Percentiles rank a stretch among this genome's conserved stretches.
Evolutionary conservation across 2,329 filamentous ascomycete genomes (phyloP).

Genomic region (Xylaria sp.): DNA sequence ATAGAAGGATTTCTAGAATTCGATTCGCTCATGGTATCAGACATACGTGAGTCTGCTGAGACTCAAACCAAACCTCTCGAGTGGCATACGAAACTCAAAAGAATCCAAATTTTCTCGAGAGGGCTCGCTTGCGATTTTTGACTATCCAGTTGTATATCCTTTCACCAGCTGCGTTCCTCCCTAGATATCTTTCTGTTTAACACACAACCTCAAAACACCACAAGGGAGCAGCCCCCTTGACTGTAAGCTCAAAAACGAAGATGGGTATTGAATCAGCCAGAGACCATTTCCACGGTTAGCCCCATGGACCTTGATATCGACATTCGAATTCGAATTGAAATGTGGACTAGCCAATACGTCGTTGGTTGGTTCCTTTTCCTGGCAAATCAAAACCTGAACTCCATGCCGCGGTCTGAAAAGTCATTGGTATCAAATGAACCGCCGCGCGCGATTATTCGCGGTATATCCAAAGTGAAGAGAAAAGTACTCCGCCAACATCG

Average conservation of each 20-base stretch:
- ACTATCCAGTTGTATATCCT: slow-evolving; percentile 18
- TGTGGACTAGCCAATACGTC: slow-evolving; percentile 9
- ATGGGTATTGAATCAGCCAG: slow-evolving; percentile 38
- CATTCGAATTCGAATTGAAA: slow-evolving; percentile 8
- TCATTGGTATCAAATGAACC: slow-evolving; percentile 48
- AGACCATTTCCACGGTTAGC: slow-evolving; percentile 19
- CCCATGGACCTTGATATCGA: slow-evolving; percentile 15
- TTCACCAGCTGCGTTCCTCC: slow-evolving; percentile 15
- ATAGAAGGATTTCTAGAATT: slow-evolving; percentile 14
- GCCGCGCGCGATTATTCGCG: slow-evolving; percentile 42
- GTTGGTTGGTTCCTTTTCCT: slow-evolving; percentile 20
- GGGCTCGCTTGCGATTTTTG: background rate
- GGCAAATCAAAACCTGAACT: slow-evolving; percentile 37
- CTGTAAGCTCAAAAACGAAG: slow-evolving; percentile 29
- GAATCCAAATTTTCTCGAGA: background rate
- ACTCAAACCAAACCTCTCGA: slow-evolving; percentile 1
- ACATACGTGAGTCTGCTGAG: background rate
- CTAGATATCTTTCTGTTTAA: slow-evolving; percentile 25
- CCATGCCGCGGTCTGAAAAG: slow-evolving; percentile 32
- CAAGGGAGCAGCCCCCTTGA: slow-evolving; percentile 18
- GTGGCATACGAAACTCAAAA: background rate
- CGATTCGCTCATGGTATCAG: slow-evolving; percentile 10
- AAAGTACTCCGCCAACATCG: slow-evolving; percentile 35
- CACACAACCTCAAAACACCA: slow-evolving; percentile 29
- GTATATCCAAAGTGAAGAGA: slow-evolving; percentile 44